Evolutionary conservation across 306 rosid genomes (phyloP).

Genomic region (Datisca glomerata): DNA sequence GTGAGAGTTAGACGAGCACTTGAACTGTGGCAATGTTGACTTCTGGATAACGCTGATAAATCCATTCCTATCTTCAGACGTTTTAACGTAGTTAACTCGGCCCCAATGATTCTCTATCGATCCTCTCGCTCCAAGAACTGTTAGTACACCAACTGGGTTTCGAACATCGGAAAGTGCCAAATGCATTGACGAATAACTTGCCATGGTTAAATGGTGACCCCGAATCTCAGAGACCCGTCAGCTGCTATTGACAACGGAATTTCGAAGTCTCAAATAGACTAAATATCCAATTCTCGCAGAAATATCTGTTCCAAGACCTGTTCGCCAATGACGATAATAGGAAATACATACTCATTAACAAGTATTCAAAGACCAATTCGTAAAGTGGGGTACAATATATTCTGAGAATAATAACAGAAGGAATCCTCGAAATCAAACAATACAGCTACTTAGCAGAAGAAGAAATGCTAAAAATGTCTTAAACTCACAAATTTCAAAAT

Average conservation of each 20-base stretch:
- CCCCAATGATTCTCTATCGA: slow-evolving; percentile 28
- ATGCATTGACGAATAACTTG: slow-evolving; percentile 34
- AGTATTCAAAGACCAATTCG: too few relatives aligned
- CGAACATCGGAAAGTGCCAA: slow-evolving; percentile 42
- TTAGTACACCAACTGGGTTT: slow-evolving; percentile 43
- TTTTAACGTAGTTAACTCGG: slow-evolving; percentile 27
- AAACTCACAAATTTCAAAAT: too few relatives aligned
- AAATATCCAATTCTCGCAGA: slow-evolving; percentile 15
- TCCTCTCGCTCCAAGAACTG: slow-evolving; percentile 43
- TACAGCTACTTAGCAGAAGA: too few relatives aligned
- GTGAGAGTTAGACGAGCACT: slow-evolving; percentile 50
- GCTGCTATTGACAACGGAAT: slow-evolving; percentile 4
- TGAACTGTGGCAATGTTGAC: slow-evolving; percentile 31
- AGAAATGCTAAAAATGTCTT: too few relatives aligned
- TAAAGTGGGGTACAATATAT: too few relatives aligned
- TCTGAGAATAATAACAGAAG: too few relatives aligned
- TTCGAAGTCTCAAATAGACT: slow-evolving; percentile 7
- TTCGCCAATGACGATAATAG: too few relatives aligned
- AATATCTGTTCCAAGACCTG: slow-evolving; percentile 36
- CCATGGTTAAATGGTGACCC: slow-evolving; percentile 34
- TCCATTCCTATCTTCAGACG: slow-evolving; percentile 27
- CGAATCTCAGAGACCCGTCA: slow-evolving; percentile 8
- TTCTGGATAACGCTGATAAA: slow-evolving; percentile 29
- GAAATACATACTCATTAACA: too few relatives aligned
- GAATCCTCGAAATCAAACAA: too few relatives aligned